Evolutionary conservation across 2,329 filamentous ascomycete genomes (phyloP).

Genomic region (Talaromyces albobiverticillius): DNA sequence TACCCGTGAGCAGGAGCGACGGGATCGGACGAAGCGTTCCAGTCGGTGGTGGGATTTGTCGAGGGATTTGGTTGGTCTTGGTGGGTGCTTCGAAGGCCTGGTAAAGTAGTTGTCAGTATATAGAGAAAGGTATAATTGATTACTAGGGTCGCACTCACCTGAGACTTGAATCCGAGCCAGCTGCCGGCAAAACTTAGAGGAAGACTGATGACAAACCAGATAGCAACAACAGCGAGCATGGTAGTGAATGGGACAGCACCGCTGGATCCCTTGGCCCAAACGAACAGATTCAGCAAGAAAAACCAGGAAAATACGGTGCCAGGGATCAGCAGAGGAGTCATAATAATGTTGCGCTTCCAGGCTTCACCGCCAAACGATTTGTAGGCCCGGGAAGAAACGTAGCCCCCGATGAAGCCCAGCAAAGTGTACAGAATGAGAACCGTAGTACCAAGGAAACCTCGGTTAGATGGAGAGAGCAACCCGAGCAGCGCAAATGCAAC

Average conservation of each 20-base stretch:
- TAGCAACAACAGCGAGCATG: constrained; percentile 87
- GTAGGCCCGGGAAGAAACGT: constrained; percentile 85
- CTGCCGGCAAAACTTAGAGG: constrained; percentile 86
- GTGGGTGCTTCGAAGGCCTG: constrained; percentile 73
- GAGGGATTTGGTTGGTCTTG: constrained; percentile 94
- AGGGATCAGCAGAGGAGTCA: constrained; percentile 83
- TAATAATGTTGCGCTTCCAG: constrained; percentile 90
- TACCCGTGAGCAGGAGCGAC: constrained; percentile 85
- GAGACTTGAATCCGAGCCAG: constrained; percentile 84
- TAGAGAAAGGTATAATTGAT: not conserved
- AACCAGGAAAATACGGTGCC: constrained; percentile 82
- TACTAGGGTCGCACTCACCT: constrained; percentile 34
- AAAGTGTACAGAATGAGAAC: constrained; percentile 92
- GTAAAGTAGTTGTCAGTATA: constrained; percentile 12
- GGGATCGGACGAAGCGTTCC: constrained; percentile 84
- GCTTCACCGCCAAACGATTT: constrained; percentile 88
- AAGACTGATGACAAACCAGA: constrained; percentile 97
- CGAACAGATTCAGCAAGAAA: constrained; percentile 92
- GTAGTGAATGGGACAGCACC: constrained; percentile 95
- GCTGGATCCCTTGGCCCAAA: constrained; percentile 89
- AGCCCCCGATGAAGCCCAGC: constrained; percentile 89
- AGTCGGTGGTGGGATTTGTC: constrained; percentile 82
- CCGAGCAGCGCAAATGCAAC: constrained; percentile 90
- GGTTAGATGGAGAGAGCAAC: constrained; percentile 92
- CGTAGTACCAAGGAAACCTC: constrained; percentile 87